phyloP scores from a whole-genome alignment of 1,139 yeast genomes.

The Scheffersomyces stambukii region DNA sequence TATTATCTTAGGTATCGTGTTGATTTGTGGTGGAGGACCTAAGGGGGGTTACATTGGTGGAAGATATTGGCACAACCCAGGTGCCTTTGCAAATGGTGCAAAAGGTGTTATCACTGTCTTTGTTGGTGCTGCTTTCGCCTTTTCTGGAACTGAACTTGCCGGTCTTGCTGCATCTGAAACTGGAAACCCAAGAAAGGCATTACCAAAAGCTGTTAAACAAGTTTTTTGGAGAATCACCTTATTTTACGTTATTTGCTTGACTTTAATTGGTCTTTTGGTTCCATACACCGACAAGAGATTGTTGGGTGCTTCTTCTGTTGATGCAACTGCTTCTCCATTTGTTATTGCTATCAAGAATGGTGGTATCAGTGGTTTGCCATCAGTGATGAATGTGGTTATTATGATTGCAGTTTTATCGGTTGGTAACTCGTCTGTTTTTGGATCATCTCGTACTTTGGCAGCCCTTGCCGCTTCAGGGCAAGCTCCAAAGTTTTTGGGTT shows the following conservation, averaged over 20 bases:
- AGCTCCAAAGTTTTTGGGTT: slow-evolving; percentile 71
- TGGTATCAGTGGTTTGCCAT: slow-evolving; percentile 41
- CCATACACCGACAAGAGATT: slow-evolving; percentile 32
- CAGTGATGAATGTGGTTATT: slow-evolving; percentile 47
- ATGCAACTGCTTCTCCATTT: slow-evolving; percentile 46
- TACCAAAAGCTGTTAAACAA: slow-evolving; percentile 45
- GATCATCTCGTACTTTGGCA: slow-evolving; percentile 76
- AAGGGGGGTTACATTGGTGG: slow-evolving; percentile 50
- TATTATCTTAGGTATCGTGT: slow-evolving; percentile 66
- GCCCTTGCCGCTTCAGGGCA: slow-evolving; percentile 79
- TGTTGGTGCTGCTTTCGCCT: slow-evolving; percentile 44
- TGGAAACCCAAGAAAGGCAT: slow-evolving; percentile 35
- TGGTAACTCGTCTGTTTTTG: slow-evolving; percentile 58
- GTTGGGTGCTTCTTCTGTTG: slow-evolving; percentile 30
- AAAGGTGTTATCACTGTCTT: slow-evolving; percentile 51
- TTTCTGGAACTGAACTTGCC: slow-evolving; percentile 46
- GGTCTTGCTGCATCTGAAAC: slow-evolving; percentile 44
- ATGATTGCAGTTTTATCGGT: slow-evolving; percentile 46
- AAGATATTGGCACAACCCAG: slow-evolving; percentile 56
- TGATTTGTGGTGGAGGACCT: slow-evolving; percentile 63
- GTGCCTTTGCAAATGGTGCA: slow-evolving; percentile 63
- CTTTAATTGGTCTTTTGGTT: slow-evolving; percentile 41
- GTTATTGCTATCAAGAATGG: slow-evolving; percentile 43
- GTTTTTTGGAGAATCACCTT: slow-evolving; percentile 46
- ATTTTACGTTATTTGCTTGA: slow-evolving; percentile 42